A percentile compares a stretch with the other conserved stretches of the same genome.
phyloP scores from a whole-genome alignment of 352 stramenopile genomes.

The Globisporangium carolinianum region DNA sequence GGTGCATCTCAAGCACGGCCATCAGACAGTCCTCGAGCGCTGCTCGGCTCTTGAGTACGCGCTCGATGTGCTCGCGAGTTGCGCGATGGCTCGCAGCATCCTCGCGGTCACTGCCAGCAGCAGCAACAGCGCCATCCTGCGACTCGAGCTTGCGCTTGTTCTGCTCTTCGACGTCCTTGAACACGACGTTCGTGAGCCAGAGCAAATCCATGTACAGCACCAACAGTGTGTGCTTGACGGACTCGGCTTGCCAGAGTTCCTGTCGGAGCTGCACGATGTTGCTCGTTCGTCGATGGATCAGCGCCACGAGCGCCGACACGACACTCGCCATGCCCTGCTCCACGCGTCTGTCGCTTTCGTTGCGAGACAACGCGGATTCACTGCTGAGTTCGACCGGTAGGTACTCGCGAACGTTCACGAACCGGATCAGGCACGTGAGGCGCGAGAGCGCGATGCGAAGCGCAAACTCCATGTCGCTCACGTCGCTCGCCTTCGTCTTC shows the following conservation, averaged over 20 bases:
- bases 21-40: slow-evolving; percentile 57
- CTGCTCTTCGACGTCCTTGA: slow-evolving; percentile 30
- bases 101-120: slow-evolving; percentile 2
- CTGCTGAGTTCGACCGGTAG: slow-evolving; percentile 17
- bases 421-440: slow-evolving; percentile 52
- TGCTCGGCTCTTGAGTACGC: slow-evolving; percentile 27
- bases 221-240: slow-evolving; percentile 54
- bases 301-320: slow-evolving; percentile 20
- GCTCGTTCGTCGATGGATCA: slow-evolving; percentile 46
- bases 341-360: background rate
- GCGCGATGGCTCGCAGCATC: slow-evolving; percentile 2
- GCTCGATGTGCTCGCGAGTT: slow-evolving; percentile 29
- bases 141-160: slow-evolving; percentile 11
- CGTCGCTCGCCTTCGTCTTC: slow-evolving; percentile 36
- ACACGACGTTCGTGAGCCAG: slow-evolving; percentile 63
- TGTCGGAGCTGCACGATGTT: slow-evolving; percentile 40
- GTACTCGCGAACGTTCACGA: slow-evolving; percentile 62
- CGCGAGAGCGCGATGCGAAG: slow-evolving; percentile 53
- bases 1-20: slow-evolving; percentile 68
- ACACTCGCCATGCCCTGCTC: slow-evolving; percentile 31
- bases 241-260: slow-evolving; percentile 44
- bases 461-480: slow-evolving; percentile 63
- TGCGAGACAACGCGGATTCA: background rate
- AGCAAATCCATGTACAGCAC: slow-evolving; percentile 74
- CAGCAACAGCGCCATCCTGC: slow-evolving; percentile 4